Evolutionary conservation across 345 rosid genomes (phyloP), one percentile per base, ranked within the genome.

Genomic region (Sisymbrium altissimum): DNA sequence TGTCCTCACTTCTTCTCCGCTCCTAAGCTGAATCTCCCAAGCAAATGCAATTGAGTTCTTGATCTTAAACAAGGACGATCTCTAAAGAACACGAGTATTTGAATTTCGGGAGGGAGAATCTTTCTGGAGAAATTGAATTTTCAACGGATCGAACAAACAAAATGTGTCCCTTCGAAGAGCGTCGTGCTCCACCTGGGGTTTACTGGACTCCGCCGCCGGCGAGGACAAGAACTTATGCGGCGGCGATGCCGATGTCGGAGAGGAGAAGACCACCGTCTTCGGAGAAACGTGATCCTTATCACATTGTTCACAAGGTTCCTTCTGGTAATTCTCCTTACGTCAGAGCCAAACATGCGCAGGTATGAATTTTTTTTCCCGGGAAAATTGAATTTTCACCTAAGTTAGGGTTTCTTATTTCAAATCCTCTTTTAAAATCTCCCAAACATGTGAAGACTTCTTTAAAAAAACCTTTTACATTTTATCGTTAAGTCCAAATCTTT

Each of bases 291-390:
- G 89, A 83, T 72, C 68, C 78, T 6, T 88, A 87, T 44, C 94
- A 88, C 81, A 84, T 81, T 50, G 70, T 84, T 33, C 89, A 88
- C 79, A 91, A 88, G 70, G 97, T 91, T 15, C 97, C 97, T 9
- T 73, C 87, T 15, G 87, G 89, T 25, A 89, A 91, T 68, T 91
- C 97, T 45, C 97, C 97, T 38, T 91, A 91, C 62, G 95, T 85
- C 72, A 84, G 81, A 82, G 97, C 97, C 49, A 91, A 91, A 78
- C 97, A 84, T 63, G 86, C 86, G 27, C 97, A 91, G 88, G 97
- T 86, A 17, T 9, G 3, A 15, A n/a, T n/a, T n/a, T 1, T 1
- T 15, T 43, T 68, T 25, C 64, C 75, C 75, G 49, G 17, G 39
- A 50, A 44, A 32, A 49, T 29, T 27, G 15, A 54, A 3, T 14